Conservation (phyloP, 306 rosid species). For the Medicago truncatula region DNA sequence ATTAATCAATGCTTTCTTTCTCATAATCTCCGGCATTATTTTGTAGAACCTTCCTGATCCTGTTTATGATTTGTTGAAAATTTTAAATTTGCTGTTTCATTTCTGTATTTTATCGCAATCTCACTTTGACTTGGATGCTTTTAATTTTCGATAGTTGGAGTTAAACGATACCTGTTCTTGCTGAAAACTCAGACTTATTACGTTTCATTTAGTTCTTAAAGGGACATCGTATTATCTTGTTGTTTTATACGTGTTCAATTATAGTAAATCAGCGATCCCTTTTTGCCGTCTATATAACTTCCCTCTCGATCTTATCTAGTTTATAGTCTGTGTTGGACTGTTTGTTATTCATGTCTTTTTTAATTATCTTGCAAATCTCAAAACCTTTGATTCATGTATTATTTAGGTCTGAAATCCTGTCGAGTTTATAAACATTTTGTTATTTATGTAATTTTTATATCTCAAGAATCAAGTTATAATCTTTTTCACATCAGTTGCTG, state of each 20-base stretch:
- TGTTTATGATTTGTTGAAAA: not conserved
- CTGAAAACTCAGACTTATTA: not conserved
- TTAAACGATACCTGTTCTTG: not conserved
- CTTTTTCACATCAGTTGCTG: no score
- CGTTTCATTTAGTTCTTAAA: not conserved
- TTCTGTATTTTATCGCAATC: not conserved
- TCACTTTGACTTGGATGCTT: slow-evolving; percentile 1
- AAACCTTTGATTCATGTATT: not conserved
- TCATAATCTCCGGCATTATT: not conserved
- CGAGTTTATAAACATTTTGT: no score
- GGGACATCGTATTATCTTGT: not conserved
- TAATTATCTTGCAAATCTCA: not conserved
- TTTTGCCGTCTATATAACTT: not conserved
- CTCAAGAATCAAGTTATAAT: no score
- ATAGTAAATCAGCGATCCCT: not conserved
- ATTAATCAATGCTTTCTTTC: not conserved
- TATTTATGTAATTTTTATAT: no score
- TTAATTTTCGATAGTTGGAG: not conserved
- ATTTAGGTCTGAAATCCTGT: not conserved
- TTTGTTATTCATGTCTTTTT: not conserved
- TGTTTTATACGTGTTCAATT: not conserved
- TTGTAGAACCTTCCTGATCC: not conserved
- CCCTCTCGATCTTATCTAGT: not conserved
- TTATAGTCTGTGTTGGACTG: not conserved
- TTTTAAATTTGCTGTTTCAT: no score